Percentiles rank a stretch among this genome's conserved stretches.
Conservation (phyloP, 1,284 basidiomycete species). For the Termitomyces sp. region DNA sequence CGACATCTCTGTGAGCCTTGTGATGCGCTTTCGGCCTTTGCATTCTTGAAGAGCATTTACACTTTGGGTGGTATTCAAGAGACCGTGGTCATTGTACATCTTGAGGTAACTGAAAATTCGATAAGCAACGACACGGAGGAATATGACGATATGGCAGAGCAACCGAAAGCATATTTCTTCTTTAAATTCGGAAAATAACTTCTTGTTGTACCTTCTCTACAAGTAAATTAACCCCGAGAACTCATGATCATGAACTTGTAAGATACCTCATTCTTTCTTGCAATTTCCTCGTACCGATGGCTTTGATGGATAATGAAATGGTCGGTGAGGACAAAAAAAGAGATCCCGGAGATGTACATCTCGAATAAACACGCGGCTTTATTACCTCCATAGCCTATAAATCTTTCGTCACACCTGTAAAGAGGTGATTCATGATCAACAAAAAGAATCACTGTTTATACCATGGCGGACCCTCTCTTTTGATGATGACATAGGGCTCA, state of each 20-base stretch:
- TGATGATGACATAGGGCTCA: slow-evolving; percentile 81
- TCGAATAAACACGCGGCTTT: slow-evolving; percentile 49
- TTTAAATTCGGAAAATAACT: slow-evolving; percentile 71
- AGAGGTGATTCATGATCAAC: not conserved
- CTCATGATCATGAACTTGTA: not conserved
- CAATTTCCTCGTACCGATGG: slow-evolving; percentile 74
- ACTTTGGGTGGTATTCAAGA: slow-evolving; percentile 43
- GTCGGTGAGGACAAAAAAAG: slow-evolving; percentile 76
- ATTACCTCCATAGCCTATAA: slow-evolving; percentile 75
- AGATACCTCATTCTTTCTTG: slow-evolving; percentile 58
- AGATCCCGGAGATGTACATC: slow-evolving; percentile 52
- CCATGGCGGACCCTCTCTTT: slow-evolving; percentile 72
- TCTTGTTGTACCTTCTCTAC: slow-evolving; percentile 71
- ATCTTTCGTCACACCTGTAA: slow-evolving; percentile 77
- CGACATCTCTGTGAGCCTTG: slow-evolving; percentile 8
- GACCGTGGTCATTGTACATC: slow-evolving; percentile 43
- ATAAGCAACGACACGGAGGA: not conserved
- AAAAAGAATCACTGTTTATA: slow-evolving; percentile 22
- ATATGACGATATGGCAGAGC: not conserved
- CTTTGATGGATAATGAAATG: slow-evolving; percentile 85
- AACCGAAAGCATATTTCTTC: slow-evolving; percentile 70
- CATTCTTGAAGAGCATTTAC: slow-evolving; percentile 44
- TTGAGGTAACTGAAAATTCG: slow-evolving; percentile 42
- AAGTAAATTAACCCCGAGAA: not conserved
- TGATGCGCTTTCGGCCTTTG: slow-evolving; percentile 14